Evolutionary conservation across 1,284 basidiomycete genomes (phyloP).

Genomic region (Cystobasidium pallidum): DNA sequence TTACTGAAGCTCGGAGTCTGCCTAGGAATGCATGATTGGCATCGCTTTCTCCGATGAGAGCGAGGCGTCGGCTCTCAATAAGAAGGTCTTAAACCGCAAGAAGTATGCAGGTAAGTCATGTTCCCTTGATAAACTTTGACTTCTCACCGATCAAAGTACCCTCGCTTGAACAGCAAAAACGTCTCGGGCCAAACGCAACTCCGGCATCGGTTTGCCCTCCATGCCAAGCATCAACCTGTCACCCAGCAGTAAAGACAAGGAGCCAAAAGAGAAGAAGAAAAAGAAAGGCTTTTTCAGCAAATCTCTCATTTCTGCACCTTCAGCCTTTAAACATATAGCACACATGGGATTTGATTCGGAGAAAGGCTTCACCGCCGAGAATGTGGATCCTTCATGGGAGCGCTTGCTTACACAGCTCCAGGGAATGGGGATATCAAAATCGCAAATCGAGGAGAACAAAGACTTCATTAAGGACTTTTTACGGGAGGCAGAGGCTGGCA

Average conservation of each 20-base stretch:
- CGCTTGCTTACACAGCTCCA: slow-evolving; percentile 74
- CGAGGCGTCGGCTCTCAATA: slow-evolving; percentile 85
- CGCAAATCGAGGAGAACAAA: slow-evolving; percentile 72
- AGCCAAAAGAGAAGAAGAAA: slow-evolving; percentile 62
- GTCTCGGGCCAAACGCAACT: slow-evolving; percentile 1
- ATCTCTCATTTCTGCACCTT: slow-evolving; percentile 84
- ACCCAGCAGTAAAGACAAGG: slow-evolving; percentile 27
- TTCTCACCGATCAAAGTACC: neutral
- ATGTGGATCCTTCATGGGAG: slow-evolving; percentile 93
- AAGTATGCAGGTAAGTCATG: slow-evolving; percentile 65
- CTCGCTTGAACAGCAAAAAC: neutral
- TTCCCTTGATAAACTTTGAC: neutral
- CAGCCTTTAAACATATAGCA: slow-evolving; percentile 79
- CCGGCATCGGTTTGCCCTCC: slow-evolving; percentile 27
- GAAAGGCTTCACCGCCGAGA: slow-evolving; percentile 79
- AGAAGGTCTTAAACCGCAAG: slow-evolving; percentile 74
- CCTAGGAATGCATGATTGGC: slow-evolving; percentile 80
- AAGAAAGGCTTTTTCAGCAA: slow-evolving; percentile 84
- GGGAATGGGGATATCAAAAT: slow-evolving; percentile 65
- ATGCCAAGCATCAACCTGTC: slow-evolving; percentile 32
- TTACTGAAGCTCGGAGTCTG: neutral
- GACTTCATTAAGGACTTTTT: slow-evolving; percentile 88
- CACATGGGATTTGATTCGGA: slow-evolving; percentile 94
- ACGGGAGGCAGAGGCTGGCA: slow-evolving; percentile 60
- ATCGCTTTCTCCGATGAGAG: slow-evolving; percentile 86